These are phyloP conservation scores for Plantago lanceolata DNA, from an alignment of 305 asterid species.

Conservation along the genomic window DNA sequence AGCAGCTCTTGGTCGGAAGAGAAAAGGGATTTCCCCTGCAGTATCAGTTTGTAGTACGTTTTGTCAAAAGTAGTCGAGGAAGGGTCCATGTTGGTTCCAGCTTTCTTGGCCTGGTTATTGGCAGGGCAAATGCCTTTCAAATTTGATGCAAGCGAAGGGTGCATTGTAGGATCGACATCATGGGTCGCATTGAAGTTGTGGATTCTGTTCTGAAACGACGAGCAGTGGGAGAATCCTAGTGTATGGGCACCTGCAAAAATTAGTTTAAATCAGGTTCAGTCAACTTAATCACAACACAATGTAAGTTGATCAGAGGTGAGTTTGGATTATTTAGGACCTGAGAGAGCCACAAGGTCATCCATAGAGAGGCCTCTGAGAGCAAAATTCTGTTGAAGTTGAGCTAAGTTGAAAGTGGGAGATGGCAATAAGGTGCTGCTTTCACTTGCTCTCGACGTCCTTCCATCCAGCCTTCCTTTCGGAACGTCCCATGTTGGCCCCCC, in stretches of 20 bases:
- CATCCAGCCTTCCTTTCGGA: conserved; percentile 76
- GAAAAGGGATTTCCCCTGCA: conserved; percentile 47
- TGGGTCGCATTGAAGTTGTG: conserved; percentile 62
- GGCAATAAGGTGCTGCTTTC: conserved; percentile 53
- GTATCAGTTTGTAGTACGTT: conserved; percentile 54
- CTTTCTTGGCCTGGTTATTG: conserved; percentile 45
- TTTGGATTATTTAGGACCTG: conserved; percentile 33
- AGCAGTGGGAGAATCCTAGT: conserved; percentile 70
- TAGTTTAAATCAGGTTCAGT: background rate
- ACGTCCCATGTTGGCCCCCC: conserved; percentile 81
- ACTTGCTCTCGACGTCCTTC: conserved; percentile 59
- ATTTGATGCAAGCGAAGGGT: conserved; percentile 55
- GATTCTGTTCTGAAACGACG: conserved; percentile 54
- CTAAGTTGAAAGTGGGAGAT: conserved; percentile 49
- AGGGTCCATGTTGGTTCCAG: conserved; percentile 63
- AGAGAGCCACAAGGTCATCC: conserved; percentile 61
- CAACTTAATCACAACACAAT: too few species aligned
- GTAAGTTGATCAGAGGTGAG: background rate
- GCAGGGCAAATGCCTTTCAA: conserved; percentile 47
- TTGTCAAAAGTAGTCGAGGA: conserved; percentile 64
- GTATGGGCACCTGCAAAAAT: conserved; percentile 64
- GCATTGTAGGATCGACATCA: conserved; percentile 58
- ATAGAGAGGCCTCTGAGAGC: conserved; percentile 61
- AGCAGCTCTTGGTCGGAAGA: conserved; percentile 68
- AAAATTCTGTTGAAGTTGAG: conserved; percentile 61